Evolutionary conservation across 345 rosid genomes (phyloP).

Genomic region (Pseudoturritis turrita): DNA sequence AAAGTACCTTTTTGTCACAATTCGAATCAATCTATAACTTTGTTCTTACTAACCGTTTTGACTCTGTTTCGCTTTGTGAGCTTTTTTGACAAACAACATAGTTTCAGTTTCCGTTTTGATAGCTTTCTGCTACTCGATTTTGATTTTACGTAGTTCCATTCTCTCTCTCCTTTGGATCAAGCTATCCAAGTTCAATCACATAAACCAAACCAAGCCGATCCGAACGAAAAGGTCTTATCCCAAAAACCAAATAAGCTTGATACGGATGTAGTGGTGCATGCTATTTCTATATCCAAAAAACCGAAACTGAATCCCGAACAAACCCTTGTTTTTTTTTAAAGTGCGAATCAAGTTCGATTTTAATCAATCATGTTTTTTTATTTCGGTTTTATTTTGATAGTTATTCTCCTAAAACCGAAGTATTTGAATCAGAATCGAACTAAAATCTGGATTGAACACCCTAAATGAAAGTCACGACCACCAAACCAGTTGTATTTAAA

Average conservation of each 20-base stretch:
- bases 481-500: not conserved
- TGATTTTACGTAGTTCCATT: not conserved
- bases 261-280: too few relatives aligned
- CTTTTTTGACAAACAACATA: not conserved
- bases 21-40: not conserved
- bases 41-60: not conserved
- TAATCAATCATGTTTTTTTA: too few relatives aligned
- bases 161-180: not conserved
- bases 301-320: too few relatives aligned
- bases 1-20: not conserved
- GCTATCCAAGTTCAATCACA: not conserved
- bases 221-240: not conserved
- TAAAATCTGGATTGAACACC: not conserved
- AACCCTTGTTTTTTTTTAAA: too few relatives aligned
- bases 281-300: too few relatives aligned
- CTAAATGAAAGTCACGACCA: not conserved
- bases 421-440: not conserved
- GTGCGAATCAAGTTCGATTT: too few relatives aligned
- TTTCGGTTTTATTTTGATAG: too few relatives aligned
- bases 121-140: not conserved
- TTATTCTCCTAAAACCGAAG: not conserved
- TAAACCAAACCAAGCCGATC: not conserved
- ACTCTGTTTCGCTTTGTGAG: not conserved
- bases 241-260: not conserved
- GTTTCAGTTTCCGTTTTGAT: not conserved